Conservation (phyloP, 345 rosid genomes). For the Salix purpurea region DNA sequence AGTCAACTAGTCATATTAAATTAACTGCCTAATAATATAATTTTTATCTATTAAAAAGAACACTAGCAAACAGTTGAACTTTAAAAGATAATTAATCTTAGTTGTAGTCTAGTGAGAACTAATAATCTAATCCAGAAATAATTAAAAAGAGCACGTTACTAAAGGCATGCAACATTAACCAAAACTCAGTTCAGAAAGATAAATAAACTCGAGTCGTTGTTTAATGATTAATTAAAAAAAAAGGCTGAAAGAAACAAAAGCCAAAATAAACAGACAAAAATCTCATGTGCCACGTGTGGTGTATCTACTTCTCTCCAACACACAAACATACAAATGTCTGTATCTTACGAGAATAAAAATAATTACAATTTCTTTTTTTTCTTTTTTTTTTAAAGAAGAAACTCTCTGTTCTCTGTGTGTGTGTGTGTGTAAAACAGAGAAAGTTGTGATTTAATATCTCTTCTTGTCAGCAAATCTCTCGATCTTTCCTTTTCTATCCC, state of each 20-base stretch:
- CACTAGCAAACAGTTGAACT: too few species aligned
- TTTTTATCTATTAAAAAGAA: too few species aligned
- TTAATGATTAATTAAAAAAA: neutral
- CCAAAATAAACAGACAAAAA: neutral
- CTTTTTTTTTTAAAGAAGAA: too few species aligned
- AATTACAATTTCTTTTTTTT: neutral
- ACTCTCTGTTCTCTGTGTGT: neutral
- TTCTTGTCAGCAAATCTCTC: conserved; percentile 32
- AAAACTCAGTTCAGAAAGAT: neutral
- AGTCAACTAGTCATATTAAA: too few species aligned
- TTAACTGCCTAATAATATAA: too few species aligned
- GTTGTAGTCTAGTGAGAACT: too few species aligned
- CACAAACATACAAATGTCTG: neutral
- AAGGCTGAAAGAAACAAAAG: neutral
- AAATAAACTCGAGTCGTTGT: neutral
- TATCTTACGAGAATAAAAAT: neutral
- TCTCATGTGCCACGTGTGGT: neutral
- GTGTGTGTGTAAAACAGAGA: conserved; percentile 8
- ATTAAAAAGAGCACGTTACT: neutral
- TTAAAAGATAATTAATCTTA: too few species aligned
- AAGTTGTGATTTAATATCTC: conserved; percentile 52
- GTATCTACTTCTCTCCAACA: neutral
- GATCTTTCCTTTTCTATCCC: conserved; percentile 20
- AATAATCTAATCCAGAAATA: too few species aligned
- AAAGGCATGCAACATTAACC: neutral